A percentile compares a stretch with the other conserved stretches of the same genome.
Evolutionary conservation across 176 grass and related monocot species (phyloP).

Genomic region (Aegilops tauschii): DNA sequence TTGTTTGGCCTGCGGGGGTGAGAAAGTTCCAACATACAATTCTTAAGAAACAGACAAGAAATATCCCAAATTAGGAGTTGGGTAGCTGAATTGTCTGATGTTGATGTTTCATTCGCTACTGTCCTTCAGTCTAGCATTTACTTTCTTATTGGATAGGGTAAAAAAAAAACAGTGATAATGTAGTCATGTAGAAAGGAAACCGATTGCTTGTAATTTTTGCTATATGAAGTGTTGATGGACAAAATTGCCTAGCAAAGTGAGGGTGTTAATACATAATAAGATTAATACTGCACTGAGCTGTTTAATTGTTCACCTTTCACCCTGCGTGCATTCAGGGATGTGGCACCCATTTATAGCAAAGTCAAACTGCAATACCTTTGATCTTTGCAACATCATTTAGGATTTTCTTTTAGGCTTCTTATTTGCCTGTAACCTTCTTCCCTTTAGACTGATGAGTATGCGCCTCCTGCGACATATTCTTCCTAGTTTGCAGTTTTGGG

Average conservation of each 20-base stretch:
- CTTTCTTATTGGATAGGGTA: background rate
- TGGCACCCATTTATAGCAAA: background rate
- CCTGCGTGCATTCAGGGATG: background rate
- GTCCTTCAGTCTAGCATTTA: background rate
- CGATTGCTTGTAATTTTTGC: background rate
- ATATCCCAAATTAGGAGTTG: background rate
- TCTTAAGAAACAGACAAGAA: conserved; percentile 29
- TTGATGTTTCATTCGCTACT: background rate
- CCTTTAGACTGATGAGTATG: background rate
- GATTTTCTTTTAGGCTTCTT: background rate
- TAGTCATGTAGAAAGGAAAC: background rate
- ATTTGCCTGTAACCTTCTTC: background rate
- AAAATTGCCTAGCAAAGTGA: background rate
- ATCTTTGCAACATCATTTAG: background rate
- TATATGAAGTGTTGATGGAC: background rate
- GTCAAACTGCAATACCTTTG: background rate
- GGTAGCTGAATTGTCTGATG: conserved; percentile 24
- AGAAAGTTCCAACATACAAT: conserved; percentile 22
- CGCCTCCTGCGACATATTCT: background rate
- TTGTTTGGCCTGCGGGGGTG: background rate
- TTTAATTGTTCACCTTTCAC: background rate
- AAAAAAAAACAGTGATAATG: background rate
- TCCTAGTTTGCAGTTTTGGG: background rate
- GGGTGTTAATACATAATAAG: background rate
- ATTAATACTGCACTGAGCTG: background rate